Base-by-base conservation (phyloP, 2,329 filamentous ascomycete species). In the Xenoacremonium recifei region DNA sequence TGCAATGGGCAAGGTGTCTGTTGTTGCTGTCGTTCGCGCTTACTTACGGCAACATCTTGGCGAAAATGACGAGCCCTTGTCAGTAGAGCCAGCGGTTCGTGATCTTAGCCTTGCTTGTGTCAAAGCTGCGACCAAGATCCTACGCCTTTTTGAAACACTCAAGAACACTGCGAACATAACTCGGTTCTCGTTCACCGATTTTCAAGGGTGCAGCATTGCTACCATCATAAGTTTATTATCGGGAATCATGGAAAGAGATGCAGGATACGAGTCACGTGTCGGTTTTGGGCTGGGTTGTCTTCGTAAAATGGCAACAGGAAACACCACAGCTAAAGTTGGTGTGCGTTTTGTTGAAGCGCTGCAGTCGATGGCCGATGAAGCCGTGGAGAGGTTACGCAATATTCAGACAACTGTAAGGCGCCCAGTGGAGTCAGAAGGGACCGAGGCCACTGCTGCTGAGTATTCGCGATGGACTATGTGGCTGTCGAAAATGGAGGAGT, bases 181-280 rank as follows among this genome's bases (percentile, higher is more conserved):
- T 3, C 55, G 59, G 0, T 67, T 67, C 35, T 67, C 64, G 0
- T 67, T 67, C 35, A 65, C 64, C 4, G 64, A 67, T 45, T 67
- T 67, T 17, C 64, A 67, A 37, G 64, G 62, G 11, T 66, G 64
- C 42, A 67, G 64, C 27, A 65, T 62, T 13, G 64, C 64, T 4
- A 66, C 61, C 2, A 66, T 66, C 18, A 57, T 66, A 6, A 53
- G 59, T 4, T 42, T 67, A 10, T 47, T 67, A 3, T 50, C 61
- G 4, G 63, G 64, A 0, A 63, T 67, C 13, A 42, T 64, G 5
- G 58, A 64, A n/a, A 51, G 61, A 2, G 62, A 66, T 39, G 53
- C 59, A 0, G 55, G 49, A 4, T 67, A 64, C 16, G 53, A 60
- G 4, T 37, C 50, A 4, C 47, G 55, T 15, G 59, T 65, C 1